Evolutionary conservation across 441 rosid species (phyloP), one percentile per base, ranked within the genome.

Genomic region (Omphalea diandra): DNA sequence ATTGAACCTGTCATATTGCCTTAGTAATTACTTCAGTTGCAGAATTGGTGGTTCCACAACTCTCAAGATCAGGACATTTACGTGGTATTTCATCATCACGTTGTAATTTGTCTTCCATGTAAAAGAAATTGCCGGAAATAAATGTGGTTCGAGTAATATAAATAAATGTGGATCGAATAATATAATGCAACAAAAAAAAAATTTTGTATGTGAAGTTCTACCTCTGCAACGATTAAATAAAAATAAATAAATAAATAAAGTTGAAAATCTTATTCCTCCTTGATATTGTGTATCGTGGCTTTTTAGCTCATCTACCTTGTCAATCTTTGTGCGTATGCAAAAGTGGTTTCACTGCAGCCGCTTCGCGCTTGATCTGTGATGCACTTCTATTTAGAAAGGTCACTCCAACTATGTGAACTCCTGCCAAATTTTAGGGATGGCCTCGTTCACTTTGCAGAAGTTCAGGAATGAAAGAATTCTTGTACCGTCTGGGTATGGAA

Each of bases 1-100:
- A 91, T 94, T 14, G 69, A 83, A 69, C 88, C 95, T 15, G 88
- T 82, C 0, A 75, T 78, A 56, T 76, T 93, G 69, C 92, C 92
- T 31, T 81, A 68, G 77, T 20, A 44, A 32, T 20, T 43, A 20
- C 15, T 32, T 1, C 22, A 56, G 56, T 6, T 15, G 40, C 50
- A 33, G 62, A 47, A 46, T 40, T 46, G 61, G 38, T 49, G 65
- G 43, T 57, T n/a, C n/a, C n/a, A n/a, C n/a, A n/a, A n/a, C n/a
- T 58, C 57, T 14, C 49, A 31, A 14, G 47, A 62, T 15, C 43
- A 12, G n/a, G 56, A 36, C n/a, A 12, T 8, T n/a, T n/a, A n/a
- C n/a, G 3, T 33, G 50, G 49, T 44, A 18, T 44, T 44, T 15
- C 20, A 15, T 44, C 20, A 0, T 3, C 6, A 44, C n/a, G 3